Conservation (phyloP, 2,329 filamentous ascomycete genomes). For the Cladobotryum protrusum region DNA sequence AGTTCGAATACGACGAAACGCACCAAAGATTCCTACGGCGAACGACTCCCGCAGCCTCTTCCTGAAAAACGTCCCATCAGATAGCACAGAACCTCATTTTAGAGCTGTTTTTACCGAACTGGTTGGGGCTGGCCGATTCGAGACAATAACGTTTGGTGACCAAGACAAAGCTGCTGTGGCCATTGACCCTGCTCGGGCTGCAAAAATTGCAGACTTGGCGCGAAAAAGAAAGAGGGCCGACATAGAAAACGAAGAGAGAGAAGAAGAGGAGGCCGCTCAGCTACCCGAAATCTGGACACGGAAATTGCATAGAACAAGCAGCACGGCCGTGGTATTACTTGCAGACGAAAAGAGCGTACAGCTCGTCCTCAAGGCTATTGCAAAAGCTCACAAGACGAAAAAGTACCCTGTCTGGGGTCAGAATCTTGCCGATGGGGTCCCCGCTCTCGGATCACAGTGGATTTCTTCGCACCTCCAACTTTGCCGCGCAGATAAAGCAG, state of each 20-base stretch:
- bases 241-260: constrained; percentile 49
- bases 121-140: constrained; percentile 71
- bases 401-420: constrained; percentile 64
- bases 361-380: constrained; percentile 67
- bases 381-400: constrained; percentile 54
- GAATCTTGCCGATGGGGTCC: constrained; percentile 49
- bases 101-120: constrained; percentile 68
- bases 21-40: constrained; percentile 67
- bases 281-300: constrained; percentile 71
- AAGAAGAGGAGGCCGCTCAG: constrained; percentile 48
- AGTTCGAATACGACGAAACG: constrained; percentile 78
- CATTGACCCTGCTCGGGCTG: constrained; percentile 45
- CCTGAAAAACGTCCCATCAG: constrained; percentile 80
- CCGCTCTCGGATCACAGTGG: constrained; percentile 52
- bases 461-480: constrained; percentile 63
- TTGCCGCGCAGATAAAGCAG: constrained; percentile 60
- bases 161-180: constrained; percentile 39
- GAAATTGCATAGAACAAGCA: constrained; percentile 63
- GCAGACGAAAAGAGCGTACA: constrained; percentile 77
- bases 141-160: constrained; percentile 68
- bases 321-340: constrained; percentile 74
- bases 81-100: constrained; percentile 72
- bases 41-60: constrained; percentile 78
- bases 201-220: constrained; percentile 29
- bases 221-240: constrained; percentile 38